These are phyloP conservation scores for Crassisporium funariophilum DNA, from an alignment of 768 basidiomycete genomes.

Conservation along the genomic window DNA sequence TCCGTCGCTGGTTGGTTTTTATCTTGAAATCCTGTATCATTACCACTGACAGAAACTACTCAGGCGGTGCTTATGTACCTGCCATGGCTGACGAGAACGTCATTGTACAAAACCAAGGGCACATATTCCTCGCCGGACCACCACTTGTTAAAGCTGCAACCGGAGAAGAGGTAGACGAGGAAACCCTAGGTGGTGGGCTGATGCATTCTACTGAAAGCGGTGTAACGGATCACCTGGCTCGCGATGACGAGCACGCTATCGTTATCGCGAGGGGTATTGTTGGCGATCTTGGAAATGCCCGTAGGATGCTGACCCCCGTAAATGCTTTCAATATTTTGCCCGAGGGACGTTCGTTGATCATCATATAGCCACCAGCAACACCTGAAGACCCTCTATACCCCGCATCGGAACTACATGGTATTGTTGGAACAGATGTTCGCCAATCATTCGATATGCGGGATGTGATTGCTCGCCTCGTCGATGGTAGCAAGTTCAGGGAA, in stretches of 20 bases:
- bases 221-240: constrained; percentile 86
- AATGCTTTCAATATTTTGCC: constrained; percentile 24
- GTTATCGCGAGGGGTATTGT: constrained; percentile 76
- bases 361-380: constrained; percentile 51
- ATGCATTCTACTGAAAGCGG: constrained; percentile 94
- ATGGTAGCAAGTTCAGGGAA: constrained; percentile 89
- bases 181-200: constrained; percentile 85
- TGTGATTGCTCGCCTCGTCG: constrained; percentile 88
- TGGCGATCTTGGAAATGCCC: constrained; percentile 72
- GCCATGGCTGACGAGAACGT: constrained; percentile 97
- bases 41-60: constrained; percentile 2
- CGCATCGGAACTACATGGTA: constrained; percentile 82
- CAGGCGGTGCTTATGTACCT: constrained; percentile 91
- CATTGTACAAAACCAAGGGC: constrained; percentile 88
- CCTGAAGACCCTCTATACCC: constrained; percentile 80
- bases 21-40: background rate
- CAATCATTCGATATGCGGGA: constrained; percentile 94
- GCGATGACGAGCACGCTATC: constrained; percentile 85
- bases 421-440: constrained; percentile 87
- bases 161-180: constrained; percentile 90
- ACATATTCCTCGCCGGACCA: constrained; percentile 93
- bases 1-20: constrained; percentile 74
- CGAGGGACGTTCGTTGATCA: background rate
- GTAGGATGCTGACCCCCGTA: constrained; percentile 52
- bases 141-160: constrained; percentile 95